Conservation (phyloP, 306 rosid species). For the Acmispon strigosus region DNA sequence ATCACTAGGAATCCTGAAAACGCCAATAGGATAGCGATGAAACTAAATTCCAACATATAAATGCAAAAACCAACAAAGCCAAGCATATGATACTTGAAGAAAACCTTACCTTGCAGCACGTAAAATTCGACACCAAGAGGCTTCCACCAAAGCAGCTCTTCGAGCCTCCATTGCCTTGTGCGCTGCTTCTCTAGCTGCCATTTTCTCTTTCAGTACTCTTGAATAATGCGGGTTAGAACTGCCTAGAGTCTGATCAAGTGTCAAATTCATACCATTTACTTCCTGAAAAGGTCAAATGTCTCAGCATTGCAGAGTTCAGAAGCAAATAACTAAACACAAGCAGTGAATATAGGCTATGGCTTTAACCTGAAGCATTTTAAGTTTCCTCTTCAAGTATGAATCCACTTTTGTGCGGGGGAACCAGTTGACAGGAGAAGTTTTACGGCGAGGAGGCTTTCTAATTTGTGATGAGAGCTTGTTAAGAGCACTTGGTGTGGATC, state of each 20-base stretch:
- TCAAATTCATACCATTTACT: slow-evolving; percentile 73
- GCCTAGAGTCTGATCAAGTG: slow-evolving; percentile 91
- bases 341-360: not conserved
- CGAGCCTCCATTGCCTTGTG: slow-evolving; percentile 75
- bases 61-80: not conserved
- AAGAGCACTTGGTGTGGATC: slow-evolving; percentile 45
- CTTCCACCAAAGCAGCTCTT: slow-evolving; percentile 84
- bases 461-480: slow-evolving; percentile 64
- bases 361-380: slow-evolving; percentile 87
- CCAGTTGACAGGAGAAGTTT: slow-evolving; percentile 83
- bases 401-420: slow-evolving; percentile 81
- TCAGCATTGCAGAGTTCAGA: not conserved
- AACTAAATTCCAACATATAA: not conserved
- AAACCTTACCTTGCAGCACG: slow-evolving; percentile 67
- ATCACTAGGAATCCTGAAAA: slow-evolving; percentile 67
- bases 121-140: slow-evolving; percentile 94
- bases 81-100: not conserved
- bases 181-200: slow-evolving; percentile 91
- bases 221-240: slow-evolving; percentile 91
- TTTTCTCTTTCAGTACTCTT: slow-evolving; percentile 72
- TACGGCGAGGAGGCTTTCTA: slow-evolving; percentile 74
- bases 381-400: slow-evolving; percentile 80
- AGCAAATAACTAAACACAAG: not conserved
- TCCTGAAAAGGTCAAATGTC: slow-evolving; percentile 37
- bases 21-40: not conserved